These are phyloP conservation scores for Cutaneotrichosporon mucoides DNA, from an alignment of 1,284 basidiomycete species.

Conservation along the genomic window DNA sequence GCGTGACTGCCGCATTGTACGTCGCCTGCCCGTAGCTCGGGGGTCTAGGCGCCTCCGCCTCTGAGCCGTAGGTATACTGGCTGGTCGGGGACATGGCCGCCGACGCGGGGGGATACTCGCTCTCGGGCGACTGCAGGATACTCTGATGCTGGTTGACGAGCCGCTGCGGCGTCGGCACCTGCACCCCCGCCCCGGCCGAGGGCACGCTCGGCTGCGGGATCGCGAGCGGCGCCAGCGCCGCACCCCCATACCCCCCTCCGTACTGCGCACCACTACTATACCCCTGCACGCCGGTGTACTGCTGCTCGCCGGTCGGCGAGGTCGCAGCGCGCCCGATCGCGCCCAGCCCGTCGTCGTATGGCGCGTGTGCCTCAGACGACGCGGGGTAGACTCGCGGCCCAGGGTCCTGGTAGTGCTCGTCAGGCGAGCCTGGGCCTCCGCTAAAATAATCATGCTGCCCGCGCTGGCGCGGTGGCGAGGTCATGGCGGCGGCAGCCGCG, in stretches of 20 bases:
- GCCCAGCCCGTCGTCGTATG: constrained; percentile 34
- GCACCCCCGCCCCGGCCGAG: background rate
- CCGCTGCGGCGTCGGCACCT: constrained; percentile 18
- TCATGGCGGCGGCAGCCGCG: background rate
- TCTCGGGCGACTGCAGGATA: constrained; percentile 6
- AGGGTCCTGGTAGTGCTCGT: constrained; percentile 7
- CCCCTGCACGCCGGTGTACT: constrained; percentile 5
- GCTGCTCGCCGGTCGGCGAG: constrained; percentile 16
- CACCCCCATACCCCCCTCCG: too few relatives aligned
- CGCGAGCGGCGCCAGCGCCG: background rate
- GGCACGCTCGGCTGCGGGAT: background rate
- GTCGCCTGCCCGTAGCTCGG: constrained; percentile 14
- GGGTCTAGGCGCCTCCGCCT: background rate
- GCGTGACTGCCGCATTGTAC: background rate
- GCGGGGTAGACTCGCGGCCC: constrained; percentile 10
- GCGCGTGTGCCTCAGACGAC: background rate
- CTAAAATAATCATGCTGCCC: background rate
- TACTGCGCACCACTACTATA: background rate
- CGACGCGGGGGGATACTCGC: constrained; percentile 3
- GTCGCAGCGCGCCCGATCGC: constrained; percentile 36
- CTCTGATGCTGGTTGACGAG: constrained; percentile 3
- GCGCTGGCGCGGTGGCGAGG: background rate
- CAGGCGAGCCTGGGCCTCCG: background rate
- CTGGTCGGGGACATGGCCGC: too few relatives aligned
- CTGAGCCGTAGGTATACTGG: background rate